A percentile compares a stretch with the other conserved stretches of the same genome.
phyloP scores from a whole-genome alignment of 2,329 filamentous ascomycete genomes.

The Parastagonospora avenae region DNA sequence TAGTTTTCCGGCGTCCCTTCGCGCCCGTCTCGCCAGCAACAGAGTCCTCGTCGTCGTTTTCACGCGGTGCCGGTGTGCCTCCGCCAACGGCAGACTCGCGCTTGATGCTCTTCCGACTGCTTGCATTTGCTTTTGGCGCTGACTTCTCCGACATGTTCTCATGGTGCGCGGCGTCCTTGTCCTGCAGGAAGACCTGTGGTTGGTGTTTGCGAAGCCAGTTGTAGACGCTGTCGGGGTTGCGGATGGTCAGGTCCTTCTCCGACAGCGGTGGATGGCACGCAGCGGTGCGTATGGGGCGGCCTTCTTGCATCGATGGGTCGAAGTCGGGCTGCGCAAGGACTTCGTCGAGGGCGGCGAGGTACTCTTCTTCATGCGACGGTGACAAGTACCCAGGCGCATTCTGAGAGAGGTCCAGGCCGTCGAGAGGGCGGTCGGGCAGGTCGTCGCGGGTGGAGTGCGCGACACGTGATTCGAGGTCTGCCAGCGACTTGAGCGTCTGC shows the following conservation, averaged over 20 bases:
- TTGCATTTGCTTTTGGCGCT: constrained; percentile 31
- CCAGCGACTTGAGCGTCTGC: constrained; percentile 38
- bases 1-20: constrained; percentile 29
- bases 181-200: constrained; percentile 83
- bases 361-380: constrained; percentile 74
- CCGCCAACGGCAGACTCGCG: constrained; percentile 39
- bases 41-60: constrained; percentile 51
- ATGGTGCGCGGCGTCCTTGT: constrained; percentile 56
- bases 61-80: constrained; percentile 42
- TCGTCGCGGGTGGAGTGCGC: constrained; percentile 46
- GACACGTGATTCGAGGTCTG: constrained; percentile 47
- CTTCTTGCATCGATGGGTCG: constrained; percentile 52
- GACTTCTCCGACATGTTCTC: constrained; percentile 46
- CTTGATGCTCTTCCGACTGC: constrained; percentile 32
- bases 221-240: constrained; percentile 89
- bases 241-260: constrained; percentile 61
- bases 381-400: constrained; percentile 70
- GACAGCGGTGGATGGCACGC: constrained; percentile 50
- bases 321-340: constrained; percentile 58
- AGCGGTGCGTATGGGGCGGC: constrained; percentile 45
- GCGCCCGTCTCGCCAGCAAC: constrained; percentile 35
- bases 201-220: constrained; percentile 91
- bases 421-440: constrained; percentile 40
- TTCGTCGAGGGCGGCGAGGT: constrained; percentile 69
- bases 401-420: constrained; percentile 55